Evolutionary conservation across 1,139 yeast genomes (phyloP).

Genomic region (Taphrina betulina): DNA sequence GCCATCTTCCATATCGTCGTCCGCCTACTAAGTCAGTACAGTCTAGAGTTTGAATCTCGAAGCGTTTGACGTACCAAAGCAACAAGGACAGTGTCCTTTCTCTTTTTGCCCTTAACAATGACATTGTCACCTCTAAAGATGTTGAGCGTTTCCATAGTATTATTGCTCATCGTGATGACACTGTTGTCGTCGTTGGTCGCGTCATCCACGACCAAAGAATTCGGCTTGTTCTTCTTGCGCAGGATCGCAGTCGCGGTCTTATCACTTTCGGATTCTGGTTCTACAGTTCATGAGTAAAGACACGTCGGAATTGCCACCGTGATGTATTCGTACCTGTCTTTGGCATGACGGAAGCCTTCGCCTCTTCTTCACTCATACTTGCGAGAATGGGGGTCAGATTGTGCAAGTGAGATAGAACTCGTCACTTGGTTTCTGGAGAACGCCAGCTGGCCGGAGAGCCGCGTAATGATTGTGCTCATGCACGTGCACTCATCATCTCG

Average conservation of each 20-base stretch:
- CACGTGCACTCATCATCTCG: too few relatives aligned
- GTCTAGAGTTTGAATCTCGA: background rate
- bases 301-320: too few relatives aligned
- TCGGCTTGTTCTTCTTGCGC: slow-evolving; percentile 96
- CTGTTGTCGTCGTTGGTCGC: slow-evolving; percentile 97
- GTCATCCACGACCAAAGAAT: slow-evolving; percentile 87
- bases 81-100: slow-evolving; percentile 96
- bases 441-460: too few relatives aligned
- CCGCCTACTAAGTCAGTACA: slow-evolving; percentile 51
- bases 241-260: slow-evolving; percentile 83
- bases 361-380: slow-evolving; percentile 10
- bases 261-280: slow-evolving; percentile 28
- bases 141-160: slow-evolving; percentile 92
- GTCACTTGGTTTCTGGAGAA: too few relatives aligned
- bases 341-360: slow-evolving; percentile 28
- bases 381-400: background rate
- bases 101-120: slow-evolving; percentile 93
- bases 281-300: too few relatives aligned
- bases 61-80: slow-evolving; percentile 51
- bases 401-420: too few relatives aligned
- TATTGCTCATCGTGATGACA: slow-evolving; percentile 88
- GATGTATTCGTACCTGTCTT: slow-evolving; percentile 25
- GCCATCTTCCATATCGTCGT: slow-evolving; percentile 96
- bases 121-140: slow-evolving; percentile 98
- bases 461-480: too few relatives aligned